Conservation (phyloP, 805 yeast genomes). For the Nakazawaea molendinolei region DNA sequence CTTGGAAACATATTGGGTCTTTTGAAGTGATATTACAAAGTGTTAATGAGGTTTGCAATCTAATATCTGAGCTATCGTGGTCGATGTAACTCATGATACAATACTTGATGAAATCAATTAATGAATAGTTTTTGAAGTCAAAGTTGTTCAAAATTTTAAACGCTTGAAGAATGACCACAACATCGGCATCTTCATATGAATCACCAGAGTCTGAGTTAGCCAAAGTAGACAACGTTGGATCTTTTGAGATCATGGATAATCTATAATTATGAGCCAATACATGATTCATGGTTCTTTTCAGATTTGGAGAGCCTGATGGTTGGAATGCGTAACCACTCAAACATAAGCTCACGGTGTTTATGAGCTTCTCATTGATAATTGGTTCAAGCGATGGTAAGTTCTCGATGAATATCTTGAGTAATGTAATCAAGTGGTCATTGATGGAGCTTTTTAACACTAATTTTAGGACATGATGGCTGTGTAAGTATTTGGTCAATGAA, state of each 20-base stretch:
- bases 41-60: slow-evolving; percentile 80
- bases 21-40: slow-evolving; percentile 69
- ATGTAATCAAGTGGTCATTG: slow-evolving; percentile 75
- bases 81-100: slow-evolving; percentile 82
- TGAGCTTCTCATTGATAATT: slow-evolving; percentile 61
- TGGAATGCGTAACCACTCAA: slow-evolving; percentile 76
- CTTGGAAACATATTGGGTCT: slow-evolving; percentile 80
- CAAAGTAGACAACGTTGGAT: slow-evolving; percentile 36
- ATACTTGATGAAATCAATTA: slow-evolving; percentile 82
- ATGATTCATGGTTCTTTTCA: slow-evolving; percentile 49
- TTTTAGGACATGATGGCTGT: slow-evolving; percentile 66
- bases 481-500: slow-evolving; percentile 82
- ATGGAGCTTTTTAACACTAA: slow-evolving; percentile 77
- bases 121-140: slow-evolving; percentile 65
- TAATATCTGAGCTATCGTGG: slow-evolving; percentile 69
- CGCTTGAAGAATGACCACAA: slow-evolving; percentile 62
- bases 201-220: slow-evolving; percentile 18
- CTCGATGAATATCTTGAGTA: slow-evolving; percentile 57
- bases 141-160: slow-evolving; percentile 70
- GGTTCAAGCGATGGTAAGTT: slow-evolving; percentile 77
- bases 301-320: slow-evolving; percentile 82
- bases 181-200: slow-evolving; percentile 23
- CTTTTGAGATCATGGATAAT: slow-evolving; percentile 63
- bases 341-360: slow-evolving; percentile 66
- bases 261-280: slow-evolving; percentile 74